phyloP scores from a whole-genome alignment of 2,329 filamentous ascomycete genomes.

The Didymella pinodella region DNA sequence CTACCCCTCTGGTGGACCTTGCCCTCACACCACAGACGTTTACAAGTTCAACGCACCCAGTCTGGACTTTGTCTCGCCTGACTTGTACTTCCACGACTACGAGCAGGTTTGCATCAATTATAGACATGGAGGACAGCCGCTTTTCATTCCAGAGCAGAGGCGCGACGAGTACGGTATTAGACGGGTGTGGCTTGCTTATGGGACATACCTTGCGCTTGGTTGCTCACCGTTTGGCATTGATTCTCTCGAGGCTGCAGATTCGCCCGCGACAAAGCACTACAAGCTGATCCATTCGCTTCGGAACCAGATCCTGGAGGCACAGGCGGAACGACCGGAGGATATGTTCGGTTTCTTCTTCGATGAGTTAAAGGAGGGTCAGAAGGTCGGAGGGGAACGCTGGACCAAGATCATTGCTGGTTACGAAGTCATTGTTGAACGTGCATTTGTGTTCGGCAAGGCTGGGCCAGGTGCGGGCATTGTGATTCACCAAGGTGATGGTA shows the following conservation, averaged over 20 bases:
- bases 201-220: conserved; percentile 30
- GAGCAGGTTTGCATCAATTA: conserved; percentile 56
- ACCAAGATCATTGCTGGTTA: conserved; percentile 48
- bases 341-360: conserved; percentile 57
- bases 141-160: conserved; percentile 63
- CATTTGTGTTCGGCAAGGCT: conserved; percentile 57
- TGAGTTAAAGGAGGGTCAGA: conserved; percentile 41
- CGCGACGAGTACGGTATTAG: conserved; percentile 54
- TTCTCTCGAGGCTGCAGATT: conserved; percentile 46
- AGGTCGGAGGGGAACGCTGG: conserved; percentile 41
- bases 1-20: conserved; percentile 59
- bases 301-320: conserved; percentile 52
- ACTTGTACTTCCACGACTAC: conserved; percentile 61
- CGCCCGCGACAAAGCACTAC: conserved; percentile 53
- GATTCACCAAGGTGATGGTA: conserved; percentile 50
- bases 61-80: conserved; percentile 59
- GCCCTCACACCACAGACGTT: conserved; percentile 55
- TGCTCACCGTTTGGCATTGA: conserved; percentile 51
- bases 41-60: conserved; percentile 54
- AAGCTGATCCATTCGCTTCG: conserved; percentile 49
- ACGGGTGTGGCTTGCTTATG: conserved; percentile 39
- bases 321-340: conserved; percentile 41
- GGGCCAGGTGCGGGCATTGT: conserved; percentile 55
- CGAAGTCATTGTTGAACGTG: conserved; percentile 53
- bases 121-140: conserved; percentile 53